phyloP scores from a whole-genome alignment of 192 early-diverging fungal species.

The Coemansia sp. region DNA sequence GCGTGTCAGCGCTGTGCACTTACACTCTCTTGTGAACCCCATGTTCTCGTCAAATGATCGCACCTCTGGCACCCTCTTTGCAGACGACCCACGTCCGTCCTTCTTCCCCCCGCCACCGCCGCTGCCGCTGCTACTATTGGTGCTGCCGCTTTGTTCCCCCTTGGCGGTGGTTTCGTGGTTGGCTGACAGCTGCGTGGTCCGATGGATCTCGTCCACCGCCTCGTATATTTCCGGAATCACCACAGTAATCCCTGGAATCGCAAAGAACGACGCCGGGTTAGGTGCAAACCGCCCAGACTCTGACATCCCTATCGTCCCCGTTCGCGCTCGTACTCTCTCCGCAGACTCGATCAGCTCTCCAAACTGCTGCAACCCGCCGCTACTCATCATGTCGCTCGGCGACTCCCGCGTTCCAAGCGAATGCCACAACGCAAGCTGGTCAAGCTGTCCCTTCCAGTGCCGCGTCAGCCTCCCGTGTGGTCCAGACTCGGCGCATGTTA shows the following conservation, averaged over 20 bases:
- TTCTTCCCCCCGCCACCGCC: neutral
- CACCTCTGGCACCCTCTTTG: slow-evolving; percentile 15
- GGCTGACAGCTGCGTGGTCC: slow-evolving; percentile 31
- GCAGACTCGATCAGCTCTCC: slow-evolving; percentile 32
- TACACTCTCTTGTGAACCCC: slow-evolving; percentile 36
- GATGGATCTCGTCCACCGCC: slow-evolving; percentile 51
- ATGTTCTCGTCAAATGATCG: slow-evolving; percentile 33
- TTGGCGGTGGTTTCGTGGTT: neutral
- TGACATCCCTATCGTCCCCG: slow-evolving; percentile 23
- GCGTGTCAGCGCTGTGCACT: slow-evolving; percentile 27
- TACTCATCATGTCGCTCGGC: slow-evolving; percentile 33
- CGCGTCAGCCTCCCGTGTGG: slow-evolving; percentile 28
- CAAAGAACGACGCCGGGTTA: slow-evolving; percentile 49
- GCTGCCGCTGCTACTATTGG: too few species aligned
- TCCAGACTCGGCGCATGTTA: slow-evolving; percentile 40
- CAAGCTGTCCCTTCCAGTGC: slow-evolving; percentile 56
- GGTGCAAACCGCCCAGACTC: slow-evolving; percentile 42
- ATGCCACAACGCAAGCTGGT: slow-evolving; percentile 45
- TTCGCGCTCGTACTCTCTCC: slow-evolving; percentile 10
- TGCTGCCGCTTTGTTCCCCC: neutral
- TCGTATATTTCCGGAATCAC: slow-evolving; percentile 50
- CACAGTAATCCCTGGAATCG: slow-evolving; percentile 47
- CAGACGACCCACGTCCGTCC: neutral
- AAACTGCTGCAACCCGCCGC: slow-evolving; percentile 31
- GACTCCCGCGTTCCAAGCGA: slow-evolving; percentile 47